Conservation (phyloP, 1,139 yeast species). For the Suhomyces choctaworum region DNA sequence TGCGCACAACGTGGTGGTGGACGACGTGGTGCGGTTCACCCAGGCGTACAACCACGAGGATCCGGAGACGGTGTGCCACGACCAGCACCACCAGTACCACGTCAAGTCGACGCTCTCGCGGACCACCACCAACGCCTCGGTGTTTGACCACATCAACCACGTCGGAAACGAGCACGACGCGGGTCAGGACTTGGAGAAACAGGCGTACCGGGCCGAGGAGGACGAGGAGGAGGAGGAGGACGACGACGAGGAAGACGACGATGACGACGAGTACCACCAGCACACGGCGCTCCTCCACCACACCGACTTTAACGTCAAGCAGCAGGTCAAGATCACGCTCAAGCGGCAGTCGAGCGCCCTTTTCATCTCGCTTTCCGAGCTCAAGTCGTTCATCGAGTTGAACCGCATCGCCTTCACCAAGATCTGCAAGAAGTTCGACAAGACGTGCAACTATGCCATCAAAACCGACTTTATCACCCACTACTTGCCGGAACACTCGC, state of each 20-base stretch:
- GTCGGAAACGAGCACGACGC: constrained; percentile 15
- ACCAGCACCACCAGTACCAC: constrained; percentile 27
- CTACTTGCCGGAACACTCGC: constrained; percentile 45
- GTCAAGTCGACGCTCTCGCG: constrained; percentile 28
- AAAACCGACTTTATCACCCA: constrained; percentile 52
- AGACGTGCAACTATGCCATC: constrained; percentile 64
- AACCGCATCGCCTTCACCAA: constrained; percentile 87
- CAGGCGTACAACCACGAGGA: constrained; percentile 25
- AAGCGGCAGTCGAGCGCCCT: constrained; percentile 65
- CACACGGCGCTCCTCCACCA: constrained; percentile 46
- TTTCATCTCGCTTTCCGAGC: constrained; percentile 78
- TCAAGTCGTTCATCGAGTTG: constrained; percentile 77
- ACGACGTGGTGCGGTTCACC: constrained; percentile 32
- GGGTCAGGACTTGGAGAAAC: constrained; percentile 20
- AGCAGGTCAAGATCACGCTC: constrained; percentile 63
- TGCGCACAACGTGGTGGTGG: constrained; percentile 30
- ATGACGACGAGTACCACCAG: constrained; percentile 35
- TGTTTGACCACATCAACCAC: constrained; percentile 30
- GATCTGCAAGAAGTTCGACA: constrained; percentile 88
- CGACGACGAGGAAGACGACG: constrained; percentile 45
- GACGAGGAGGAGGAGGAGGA: constrained; percentile 35
- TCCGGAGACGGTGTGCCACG: constrained; percentile 20
- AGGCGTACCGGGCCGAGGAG: constrained; percentile 15
- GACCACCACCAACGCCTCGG: constrained; percentile 33
- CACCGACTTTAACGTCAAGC: constrained; percentile 46